A percentile compares a stretch with the other conserved stretches of the same genome.
Evolutionary conservation across 257 asterid genomes (phyloP).

Genomic region (Petunia secreta): DNA sequence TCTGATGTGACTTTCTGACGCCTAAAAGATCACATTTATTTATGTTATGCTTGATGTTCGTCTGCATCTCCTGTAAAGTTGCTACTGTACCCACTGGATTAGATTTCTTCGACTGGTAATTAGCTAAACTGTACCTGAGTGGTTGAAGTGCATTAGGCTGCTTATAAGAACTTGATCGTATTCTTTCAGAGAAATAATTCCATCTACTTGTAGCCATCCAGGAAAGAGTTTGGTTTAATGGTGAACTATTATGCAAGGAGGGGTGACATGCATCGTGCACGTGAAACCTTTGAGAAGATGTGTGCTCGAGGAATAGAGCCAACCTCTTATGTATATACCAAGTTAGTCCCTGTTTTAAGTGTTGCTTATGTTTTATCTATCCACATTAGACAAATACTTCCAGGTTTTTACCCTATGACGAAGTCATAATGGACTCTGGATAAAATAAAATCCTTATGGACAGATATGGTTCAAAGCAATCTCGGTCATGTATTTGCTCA

Average conservation of each 20-base stretch:
- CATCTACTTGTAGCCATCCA: constrained; percentile 79
- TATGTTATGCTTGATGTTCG: background rate
- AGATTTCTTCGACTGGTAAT: background rate
- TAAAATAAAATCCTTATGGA: background rate
- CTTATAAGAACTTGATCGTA: constrained; percentile 17
- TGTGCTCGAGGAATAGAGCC: constrained; percentile 96
- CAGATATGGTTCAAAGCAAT: background rate
- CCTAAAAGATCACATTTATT: background rate
- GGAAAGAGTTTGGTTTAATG: constrained; percentile 94
- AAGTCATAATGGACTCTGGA: too few relatives aligned
- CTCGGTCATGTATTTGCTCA: background rate
- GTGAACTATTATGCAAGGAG: constrained; percentile 92
- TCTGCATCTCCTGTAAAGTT: background rate
- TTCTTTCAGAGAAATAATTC: constrained; percentile 33
- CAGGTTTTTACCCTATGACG: background rate
- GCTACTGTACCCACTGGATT: background rate
- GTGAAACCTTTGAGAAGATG: constrained; percentile 94
- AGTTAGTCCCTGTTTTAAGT: constrained; percentile 46
- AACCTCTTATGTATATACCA: constrained; percentile 85
- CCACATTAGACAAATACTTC: too few relatives aligned
- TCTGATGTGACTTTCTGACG: background rate
- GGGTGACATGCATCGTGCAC: constrained; percentile 98
- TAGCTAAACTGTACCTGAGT: background rate
- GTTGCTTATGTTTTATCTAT: too few relatives aligned
- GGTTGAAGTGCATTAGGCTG: background rate